A percentile compares a stretch with the other conserved stretches of the same genome.
phyloP scores from a whole-genome alignment of 1,284 basidiomycete species.

The Cerioporus squamosus region DNA sequence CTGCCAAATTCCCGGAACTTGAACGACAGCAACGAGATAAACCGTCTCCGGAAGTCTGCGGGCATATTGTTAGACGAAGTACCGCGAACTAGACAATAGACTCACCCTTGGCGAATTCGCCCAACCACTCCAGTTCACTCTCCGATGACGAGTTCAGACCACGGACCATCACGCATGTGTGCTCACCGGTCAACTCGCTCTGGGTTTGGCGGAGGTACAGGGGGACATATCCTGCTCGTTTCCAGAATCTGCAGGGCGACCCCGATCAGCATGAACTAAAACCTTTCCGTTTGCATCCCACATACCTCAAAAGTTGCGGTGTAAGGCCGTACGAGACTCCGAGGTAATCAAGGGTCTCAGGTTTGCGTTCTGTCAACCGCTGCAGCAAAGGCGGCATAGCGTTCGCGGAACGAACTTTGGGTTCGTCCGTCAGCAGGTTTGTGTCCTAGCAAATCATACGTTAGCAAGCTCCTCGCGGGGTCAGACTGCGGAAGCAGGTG shows the following conservation, averaged over 20 bases:
- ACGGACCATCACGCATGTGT: constrained; percentile 92
- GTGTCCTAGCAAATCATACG: constrained; percentile 37
- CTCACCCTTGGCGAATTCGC: constrained; percentile 88
- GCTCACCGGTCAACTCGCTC: constrained; percentile 96
- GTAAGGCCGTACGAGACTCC: constrained; percentile 98
- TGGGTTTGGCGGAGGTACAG: constrained; percentile 93
- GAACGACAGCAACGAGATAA: constrained; percentile 89
- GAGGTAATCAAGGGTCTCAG: constrained; percentile 92
- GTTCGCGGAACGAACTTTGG: constrained; percentile 73
- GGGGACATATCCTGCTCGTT: constrained; percentile 89
- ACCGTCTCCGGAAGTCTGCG: constrained; percentile 90
- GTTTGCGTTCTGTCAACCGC: constrained; percentile 88
- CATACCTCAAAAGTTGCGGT: constrained; percentile 77
- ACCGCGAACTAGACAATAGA: not conserved
- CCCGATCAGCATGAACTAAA: not conserved
- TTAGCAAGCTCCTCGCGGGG: not conserved
- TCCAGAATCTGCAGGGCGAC: constrained; percentile 81
- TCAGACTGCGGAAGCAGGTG: not conserved
- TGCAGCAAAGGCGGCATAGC: constrained; percentile 95
- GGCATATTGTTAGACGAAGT: not conserved
- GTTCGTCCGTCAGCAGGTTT: constrained; percentile 74
- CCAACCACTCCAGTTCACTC: constrained; percentile 78
- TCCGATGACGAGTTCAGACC: constrained; percentile 75
- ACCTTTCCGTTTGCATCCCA: not conserved
- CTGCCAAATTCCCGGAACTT: constrained; percentile 94